Evolutionary conservation across 78 protist species (phyloP), one percentile per base, ranked within the genome.

Genomic region (Planoprotostelium fungivorum): DNA sequence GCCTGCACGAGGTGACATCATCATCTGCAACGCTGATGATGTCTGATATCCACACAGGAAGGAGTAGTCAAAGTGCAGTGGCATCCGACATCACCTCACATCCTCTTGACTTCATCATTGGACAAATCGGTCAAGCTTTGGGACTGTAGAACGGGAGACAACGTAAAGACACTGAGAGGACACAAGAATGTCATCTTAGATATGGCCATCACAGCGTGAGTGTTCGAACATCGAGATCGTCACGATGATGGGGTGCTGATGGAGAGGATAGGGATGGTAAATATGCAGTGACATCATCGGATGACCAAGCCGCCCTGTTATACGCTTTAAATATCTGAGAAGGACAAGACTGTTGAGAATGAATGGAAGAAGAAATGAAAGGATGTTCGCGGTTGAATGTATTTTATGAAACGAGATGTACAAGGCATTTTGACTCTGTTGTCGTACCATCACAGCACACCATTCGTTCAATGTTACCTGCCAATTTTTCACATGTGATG

Each of bases 101-200:
- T 92, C 36, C 39, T 92, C 34, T 88, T 83, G 36, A 92, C 89
- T 88, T 39, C 89, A 23, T 83, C 89, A 34, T 39, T 88, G 28
- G 94, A 92, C 84, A 88, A 89, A 31, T 88, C 91, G 35, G 83
- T 92, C 37, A 84, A 86, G 51, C 85, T 92, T 63, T 92, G 94
- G 94, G 94, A 92, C 84, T 91, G 87, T 39, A 89, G 94, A 73
- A 92, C 89, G 63, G 94, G 94, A 85, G 90, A 92, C 38, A 83
- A 87, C 84, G 87, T 88, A 39, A 92, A 92, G 84, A 90, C 73
- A 84, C 88, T 92, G 37, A 73, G n/a, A 36, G 94, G 94, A 63
- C 94, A 92, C 51, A 86, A 38, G 89, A 91, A 92, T 86, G 10
- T 63, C 34, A 86, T 92, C 88, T 89, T 92, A 88, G 94, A 92